phyloP scores from a whole-genome alignment of 805 yeast genomes.

The Pichia phayaonensis region DNA sequence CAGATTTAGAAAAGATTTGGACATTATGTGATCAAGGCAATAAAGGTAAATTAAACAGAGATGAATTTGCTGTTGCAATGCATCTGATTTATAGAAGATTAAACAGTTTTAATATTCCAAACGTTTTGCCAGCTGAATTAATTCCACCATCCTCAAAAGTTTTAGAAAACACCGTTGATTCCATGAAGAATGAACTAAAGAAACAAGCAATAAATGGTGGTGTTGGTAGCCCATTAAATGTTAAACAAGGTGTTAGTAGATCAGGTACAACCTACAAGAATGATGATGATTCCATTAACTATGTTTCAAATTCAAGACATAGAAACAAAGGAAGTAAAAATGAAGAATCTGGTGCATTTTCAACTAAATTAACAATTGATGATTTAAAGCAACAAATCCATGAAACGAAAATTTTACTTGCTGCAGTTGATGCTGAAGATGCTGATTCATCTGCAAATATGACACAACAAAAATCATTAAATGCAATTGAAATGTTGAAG shows the following conservation, averaged over 20 bases:
- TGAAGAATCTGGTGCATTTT: constrained; percentile 12
- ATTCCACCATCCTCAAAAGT: constrained; percentile 79
- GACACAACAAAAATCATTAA: constrained; percentile 32
- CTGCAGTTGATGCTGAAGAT: constrained; percentile 65
- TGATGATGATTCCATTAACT: constrained; percentile 62
- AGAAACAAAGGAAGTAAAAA: constrained; percentile 29
- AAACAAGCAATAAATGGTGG: constrained; percentile 26
- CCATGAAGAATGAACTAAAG: constrained; percentile 59
- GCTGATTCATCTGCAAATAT: constrained; percentile 30
- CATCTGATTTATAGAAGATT: constrained; percentile 86
- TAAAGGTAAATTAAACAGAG: constrained; percentile 75
- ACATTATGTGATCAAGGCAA: constrained; percentile 75
- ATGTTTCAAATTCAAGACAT: constrained; percentile 54
- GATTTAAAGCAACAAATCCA: constrained; percentile 57
- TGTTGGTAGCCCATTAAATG: constrained; percentile 17
- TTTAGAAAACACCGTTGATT: constrained; percentile 60
- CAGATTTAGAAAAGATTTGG: constrained; percentile 89
- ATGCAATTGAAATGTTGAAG: constrained; percentile 60
- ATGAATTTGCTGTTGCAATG: constrained; percentile 96
- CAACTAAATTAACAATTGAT: constrained; percentile 37
- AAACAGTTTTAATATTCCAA: constrained; percentile 83
- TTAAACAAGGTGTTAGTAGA: constrained; percentile 26
- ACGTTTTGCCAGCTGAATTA: constrained; percentile 76
- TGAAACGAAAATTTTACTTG: constrained; percentile 64
- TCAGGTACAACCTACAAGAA: constrained; percentile 61